A percentile compares a stretch with the other conserved stretches of the same genome.
These are phyloP conservation scores for Boletus mariae DNA, from an alignment of 1,284 basidiomycete genomes.

Conservation along the genomic window DNA sequence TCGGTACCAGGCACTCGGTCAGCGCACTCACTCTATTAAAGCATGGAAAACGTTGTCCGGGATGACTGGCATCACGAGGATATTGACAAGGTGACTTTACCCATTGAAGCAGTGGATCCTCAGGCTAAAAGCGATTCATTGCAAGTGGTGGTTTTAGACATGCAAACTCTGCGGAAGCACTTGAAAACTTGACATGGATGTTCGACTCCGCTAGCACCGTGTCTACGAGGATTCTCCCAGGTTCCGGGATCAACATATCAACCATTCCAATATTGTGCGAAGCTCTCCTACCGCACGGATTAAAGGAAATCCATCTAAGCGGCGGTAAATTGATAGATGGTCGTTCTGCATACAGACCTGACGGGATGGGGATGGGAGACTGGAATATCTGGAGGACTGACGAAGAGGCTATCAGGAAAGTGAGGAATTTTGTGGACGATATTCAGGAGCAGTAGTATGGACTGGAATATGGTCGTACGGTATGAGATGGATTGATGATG, in stretches of 20 bases:
- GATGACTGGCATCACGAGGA: constrained; percentile 64
- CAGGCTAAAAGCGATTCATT: constrained; percentile 4
- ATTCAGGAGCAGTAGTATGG: not conserved
- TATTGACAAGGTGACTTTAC: constrained; percentile 63
- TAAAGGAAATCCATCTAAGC: constrained; percentile 69
- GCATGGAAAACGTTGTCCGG: constrained; percentile 52
- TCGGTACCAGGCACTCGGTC: not conserved
- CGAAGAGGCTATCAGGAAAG: constrained; percentile 47
- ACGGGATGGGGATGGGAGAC: constrained; percentile 70
- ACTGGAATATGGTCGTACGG: not conserved
- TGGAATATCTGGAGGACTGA: constrained; percentile 68
- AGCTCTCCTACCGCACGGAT: constrained; percentile 48
- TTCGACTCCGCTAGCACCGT: constrained; percentile 30
- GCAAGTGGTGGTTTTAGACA: constrained; percentile 50
- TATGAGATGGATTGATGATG: not conserved
- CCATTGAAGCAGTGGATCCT: not conserved
- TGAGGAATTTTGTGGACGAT: constrained; percentile 43
- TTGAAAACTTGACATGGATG: constrained; percentile 44
- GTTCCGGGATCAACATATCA: constrained; percentile 63
- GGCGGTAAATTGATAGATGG: constrained; percentile 60
- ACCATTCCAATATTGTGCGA: constrained; percentile 49
- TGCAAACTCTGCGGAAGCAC: constrained; percentile 36
- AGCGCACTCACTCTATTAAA: constrained; percentile 24
- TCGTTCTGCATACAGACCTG: constrained; percentile 47
- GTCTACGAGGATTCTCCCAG: constrained; percentile 58